Evolutionary conservation across 1,139 yeast genomes (phyloP).

Genomic region (Blastobotrys apis): DNA sequence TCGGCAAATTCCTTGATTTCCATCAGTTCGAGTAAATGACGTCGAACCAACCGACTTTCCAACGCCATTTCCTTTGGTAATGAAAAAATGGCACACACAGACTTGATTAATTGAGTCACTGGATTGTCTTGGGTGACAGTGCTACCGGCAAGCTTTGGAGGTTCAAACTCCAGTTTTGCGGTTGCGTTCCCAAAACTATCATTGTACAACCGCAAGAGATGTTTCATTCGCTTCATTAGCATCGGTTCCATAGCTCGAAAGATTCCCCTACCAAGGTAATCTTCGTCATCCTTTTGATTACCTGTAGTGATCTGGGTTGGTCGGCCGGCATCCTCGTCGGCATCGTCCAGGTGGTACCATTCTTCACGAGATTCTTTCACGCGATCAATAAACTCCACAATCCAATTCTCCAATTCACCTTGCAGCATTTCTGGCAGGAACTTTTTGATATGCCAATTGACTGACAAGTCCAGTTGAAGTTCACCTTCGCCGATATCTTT

Average conservation of each 20-base stretch:
- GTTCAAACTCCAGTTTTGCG: slow-evolving; percentile 58
- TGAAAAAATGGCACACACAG: slow-evolving; percentile 65
- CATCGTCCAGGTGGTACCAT: slow-evolving; percentile 26
- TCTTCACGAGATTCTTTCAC: slow-evolving; percentile 49
- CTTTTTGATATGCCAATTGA: slow-evolving; percentile 76
- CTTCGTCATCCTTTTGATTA: slow-evolving; percentile 29
- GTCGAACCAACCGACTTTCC: slow-evolving; percentile 71
- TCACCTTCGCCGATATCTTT: slow-evolving; percentile 39
- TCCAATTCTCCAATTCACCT: slow-evolving; percentile 85
- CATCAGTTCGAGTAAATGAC: slow-evolving; percentile 65
- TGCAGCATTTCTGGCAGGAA: slow-evolving; percentile 73
- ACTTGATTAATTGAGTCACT: slow-evolving; percentile 72
- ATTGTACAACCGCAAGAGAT: slow-evolving; percentile 61
- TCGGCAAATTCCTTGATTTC: slow-evolving; percentile 82
- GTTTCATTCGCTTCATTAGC: slow-evolving; percentile 60
- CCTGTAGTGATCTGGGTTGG: slow-evolving; percentile 55
- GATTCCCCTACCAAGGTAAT: slow-evolving; percentile 28
- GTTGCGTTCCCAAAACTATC: slow-evolving; percentile 70
- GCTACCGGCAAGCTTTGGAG: slow-evolving; percentile 49
- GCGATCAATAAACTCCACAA: slow-evolving; percentile 68
- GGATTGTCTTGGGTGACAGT: slow-evolving; percentile 46
- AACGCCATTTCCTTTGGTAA: slow-evolving; percentile 60
- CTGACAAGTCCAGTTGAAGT: slow-evolving; percentile 54
- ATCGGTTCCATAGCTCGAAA: slow-evolving; percentile 56
- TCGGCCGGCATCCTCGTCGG: slow-evolving; percentile 44